phyloP scores from a whole-genome alignment of 768 basidiomycete species.

The Podaxis carcinomalis region DNA sequence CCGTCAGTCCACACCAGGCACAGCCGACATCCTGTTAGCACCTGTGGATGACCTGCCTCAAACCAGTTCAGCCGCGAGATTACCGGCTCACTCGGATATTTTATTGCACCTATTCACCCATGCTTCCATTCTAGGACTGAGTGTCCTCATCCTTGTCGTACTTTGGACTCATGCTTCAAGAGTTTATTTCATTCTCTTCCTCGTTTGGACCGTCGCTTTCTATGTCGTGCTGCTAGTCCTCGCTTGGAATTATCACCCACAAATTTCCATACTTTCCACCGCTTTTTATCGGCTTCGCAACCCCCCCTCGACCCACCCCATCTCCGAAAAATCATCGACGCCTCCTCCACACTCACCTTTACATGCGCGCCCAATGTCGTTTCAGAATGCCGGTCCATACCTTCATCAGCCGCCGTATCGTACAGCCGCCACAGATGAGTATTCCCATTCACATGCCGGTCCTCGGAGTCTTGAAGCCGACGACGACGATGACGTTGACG shows the following conservation, averaged over 20 bases:
- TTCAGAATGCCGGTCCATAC: conserved; percentile 49
- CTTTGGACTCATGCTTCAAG: conserved; percentile 54
- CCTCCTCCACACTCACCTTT: conserved; percentile 12
- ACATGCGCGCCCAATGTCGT: not conserved
- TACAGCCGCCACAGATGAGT: conserved; percentile 35
- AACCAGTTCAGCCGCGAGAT: not conserved
- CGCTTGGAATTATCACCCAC: conserved; percentile 57
- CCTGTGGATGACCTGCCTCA: conserved; percentile 35
- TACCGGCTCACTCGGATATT: conserved; percentile 17
- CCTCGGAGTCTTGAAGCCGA: conserved; percentile 50
- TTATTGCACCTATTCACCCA: conserved; percentile 30
- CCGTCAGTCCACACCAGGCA: conserved; percentile 38
- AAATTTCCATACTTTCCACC: conserved; percentile 51
- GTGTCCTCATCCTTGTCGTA: conserved; percentile 50
- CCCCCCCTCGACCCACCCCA: conserved; percentile 32
- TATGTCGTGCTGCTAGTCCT: conserved; percentile 49
- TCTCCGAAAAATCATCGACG: conserved; percentile 29
- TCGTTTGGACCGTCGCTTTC: conserved; percentile 56
- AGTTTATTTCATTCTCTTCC: conserved; percentile 59
- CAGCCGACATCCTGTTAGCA: conserved; percentile 20
- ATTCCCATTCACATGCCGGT: conserved; percentile 29
- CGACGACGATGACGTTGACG: conserved; percentile 70
- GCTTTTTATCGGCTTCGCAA: conserved; percentile 43
- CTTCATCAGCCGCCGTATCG: conserved; percentile 64
- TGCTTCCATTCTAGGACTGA: conserved; percentile 55